Conservation (phyloP, 495 filamentous ascomycete genomes). For the Annulohypoxylon bovei region DNA sequence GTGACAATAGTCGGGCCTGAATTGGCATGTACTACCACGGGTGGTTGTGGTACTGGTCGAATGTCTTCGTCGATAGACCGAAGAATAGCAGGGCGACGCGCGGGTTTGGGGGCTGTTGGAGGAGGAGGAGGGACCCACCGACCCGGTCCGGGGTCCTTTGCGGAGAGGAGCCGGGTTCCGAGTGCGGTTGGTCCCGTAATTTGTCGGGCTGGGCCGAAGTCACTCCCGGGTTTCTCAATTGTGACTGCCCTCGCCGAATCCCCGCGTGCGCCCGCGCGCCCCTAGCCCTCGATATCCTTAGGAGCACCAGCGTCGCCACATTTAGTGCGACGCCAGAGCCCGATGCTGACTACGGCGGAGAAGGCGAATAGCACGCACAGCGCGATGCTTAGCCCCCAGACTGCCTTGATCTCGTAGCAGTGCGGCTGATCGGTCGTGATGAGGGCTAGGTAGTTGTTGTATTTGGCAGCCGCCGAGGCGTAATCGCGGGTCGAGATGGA, state of each 20-base stretch:
- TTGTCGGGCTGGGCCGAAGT: constrained; percentile 28
- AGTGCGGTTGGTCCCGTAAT: constrained; percentile 41
- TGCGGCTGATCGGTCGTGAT: constrained; percentile 65
- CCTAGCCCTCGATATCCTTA: constrained; percentile 57
- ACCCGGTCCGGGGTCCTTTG: constrained; percentile 22
- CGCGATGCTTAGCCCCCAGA: constrained; percentile 89
- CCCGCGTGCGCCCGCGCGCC: constrained; percentile 54
- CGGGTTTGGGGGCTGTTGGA: constrained; percentile 32
- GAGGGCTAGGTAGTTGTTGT: constrained; percentile 42
- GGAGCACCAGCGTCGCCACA: constrained; percentile 11
- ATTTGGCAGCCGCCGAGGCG: constrained; percentile 37
- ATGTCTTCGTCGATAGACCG: constrained; percentile 28
- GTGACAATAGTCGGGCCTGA: constrained; percentile 22
- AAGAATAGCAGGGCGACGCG: constrained; percentile 35
- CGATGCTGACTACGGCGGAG: constrained; percentile 64
- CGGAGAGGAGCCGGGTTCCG: constrained; percentile 40
- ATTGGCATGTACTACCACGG: constrained; percentile 24
- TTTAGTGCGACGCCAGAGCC: constrained; percentile 62
- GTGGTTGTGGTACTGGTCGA: constrained; percentile 33
- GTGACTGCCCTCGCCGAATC: constrained; percentile 9
- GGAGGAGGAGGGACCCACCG: constrained; percentile 35
- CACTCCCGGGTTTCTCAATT: constrained; percentile 1
- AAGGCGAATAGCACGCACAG: constrained; percentile 81
- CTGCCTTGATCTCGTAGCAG: constrained; percentile 86
- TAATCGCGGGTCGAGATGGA: constrained; percentile 38